phyloP scores from a whole-genome alignment of 768 basidiomycete species.

The Termitomyces sp. region DNA sequence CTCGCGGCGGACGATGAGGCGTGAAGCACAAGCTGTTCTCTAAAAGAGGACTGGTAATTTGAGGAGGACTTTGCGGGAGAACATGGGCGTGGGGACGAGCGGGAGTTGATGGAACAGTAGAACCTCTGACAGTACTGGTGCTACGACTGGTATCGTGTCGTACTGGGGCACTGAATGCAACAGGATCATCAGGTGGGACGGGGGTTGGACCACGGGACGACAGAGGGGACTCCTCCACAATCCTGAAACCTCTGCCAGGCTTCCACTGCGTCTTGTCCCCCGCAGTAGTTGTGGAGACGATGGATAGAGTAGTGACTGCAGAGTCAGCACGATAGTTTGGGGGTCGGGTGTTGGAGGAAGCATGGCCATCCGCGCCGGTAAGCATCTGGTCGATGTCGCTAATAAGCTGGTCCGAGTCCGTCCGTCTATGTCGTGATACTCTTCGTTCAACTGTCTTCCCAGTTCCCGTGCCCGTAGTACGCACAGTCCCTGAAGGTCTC shows the following conservation, averaged over 20 bases:
- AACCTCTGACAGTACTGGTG: conserved; percentile 7
- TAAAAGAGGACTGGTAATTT: conserved; percentile 53
- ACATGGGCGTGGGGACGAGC: conserved; percentile 9
- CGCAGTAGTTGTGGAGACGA: conserved; percentile 14
- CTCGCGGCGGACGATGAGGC: conserved; percentile 14
- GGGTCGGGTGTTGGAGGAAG: not conserved
- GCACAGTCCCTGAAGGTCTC: conserved; percentile 20
- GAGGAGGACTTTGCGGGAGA: conserved; percentile 55
- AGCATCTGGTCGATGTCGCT: conserved; percentile 9
- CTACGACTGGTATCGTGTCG: conserved; percentile 26
- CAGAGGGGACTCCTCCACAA: conserved; percentile 32
- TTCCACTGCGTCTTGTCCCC: conserved; percentile 23
- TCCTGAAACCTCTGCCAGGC: conserved; percentile 38
- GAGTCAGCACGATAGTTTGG: conserved; percentile 9
- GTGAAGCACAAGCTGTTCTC: conserved; percentile 56
- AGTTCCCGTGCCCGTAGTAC: not conserved
- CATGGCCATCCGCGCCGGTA: not conserved
- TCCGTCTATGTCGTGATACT: conserved; percentile 17
- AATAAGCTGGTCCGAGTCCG: conserved; percentile 24
- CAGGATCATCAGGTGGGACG: conserved; percentile 10
- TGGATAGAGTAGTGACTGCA: conserved; percentile 10
- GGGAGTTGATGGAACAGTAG: not conserved
- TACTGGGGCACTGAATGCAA: conserved; percentile 21
- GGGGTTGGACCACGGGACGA: conserved; percentile 11
- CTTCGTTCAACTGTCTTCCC: conserved; percentile 9